Conservation (phyloP, 192 early-diverging fungal species). For the Entomortierella lignicola region DNA sequence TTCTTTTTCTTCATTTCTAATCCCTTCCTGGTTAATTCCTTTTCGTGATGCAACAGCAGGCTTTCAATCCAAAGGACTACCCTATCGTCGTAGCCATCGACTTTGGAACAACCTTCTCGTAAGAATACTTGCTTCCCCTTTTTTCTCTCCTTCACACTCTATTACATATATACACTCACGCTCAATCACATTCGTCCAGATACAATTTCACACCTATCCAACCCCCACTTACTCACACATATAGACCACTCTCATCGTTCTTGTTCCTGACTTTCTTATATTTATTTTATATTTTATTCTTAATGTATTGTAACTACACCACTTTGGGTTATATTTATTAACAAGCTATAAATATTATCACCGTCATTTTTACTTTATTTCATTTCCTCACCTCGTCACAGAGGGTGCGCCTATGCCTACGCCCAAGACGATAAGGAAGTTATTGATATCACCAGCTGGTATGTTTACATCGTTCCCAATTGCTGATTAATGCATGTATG, state of each 20-base stretch:
- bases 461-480: slow-evolving; percentile 2
- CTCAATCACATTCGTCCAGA: neutral
- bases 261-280: neutral
- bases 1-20: slow-evolving; percentile 1
- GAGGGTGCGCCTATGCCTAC: slow-evolving; percentile 46
- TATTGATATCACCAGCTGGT: slow-evolving; percentile 50
- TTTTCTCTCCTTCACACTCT: neutral
- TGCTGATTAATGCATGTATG: slow-evolving; percentile 4
- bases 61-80: slow-evolving; percentile 40
- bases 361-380: neutral
- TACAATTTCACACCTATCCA: no score
- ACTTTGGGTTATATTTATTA: no score
- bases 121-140: slow-evolving; percentile 2
- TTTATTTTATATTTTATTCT: neutral
- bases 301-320: no score
- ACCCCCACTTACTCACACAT: neutral
- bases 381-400: neutral
- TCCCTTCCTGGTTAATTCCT: neutral
- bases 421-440: slow-evolving; percentile 46
- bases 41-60: slow-evolving; percentile 17
- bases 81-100: slow-evolving; percentile 49
- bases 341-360: neutral
- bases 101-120: slow-evolving; percentile 50
- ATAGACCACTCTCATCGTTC: neutral
- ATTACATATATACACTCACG: neutral